phyloP scores from a whole-genome alignment of 1,139 yeast genomes.

The Debaryomyces coudertii region DNA sequence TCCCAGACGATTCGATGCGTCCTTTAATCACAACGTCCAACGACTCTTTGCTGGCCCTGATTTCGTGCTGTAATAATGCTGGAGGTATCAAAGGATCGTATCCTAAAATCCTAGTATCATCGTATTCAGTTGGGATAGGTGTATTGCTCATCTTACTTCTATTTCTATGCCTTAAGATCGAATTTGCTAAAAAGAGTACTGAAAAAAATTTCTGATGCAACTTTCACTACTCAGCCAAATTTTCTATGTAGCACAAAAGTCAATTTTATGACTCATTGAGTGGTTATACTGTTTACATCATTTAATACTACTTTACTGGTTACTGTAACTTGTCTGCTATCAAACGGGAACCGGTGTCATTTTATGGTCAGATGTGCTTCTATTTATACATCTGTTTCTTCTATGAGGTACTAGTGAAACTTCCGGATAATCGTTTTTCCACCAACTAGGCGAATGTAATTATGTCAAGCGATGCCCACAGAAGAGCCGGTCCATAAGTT shows the following conservation, averaged over 20 bases:
- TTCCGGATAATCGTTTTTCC: conserved; percentile 2
- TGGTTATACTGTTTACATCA: neutral
- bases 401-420: neutral
- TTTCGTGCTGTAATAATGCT: conserved; percentile 77
- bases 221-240: conserved; percentile 1
- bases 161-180: neutral
- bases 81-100: conserved; percentile 93
- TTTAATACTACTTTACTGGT: neutral
- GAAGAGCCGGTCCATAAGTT: too few species aligned
- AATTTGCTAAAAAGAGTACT: neutral
- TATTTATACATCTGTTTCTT: neutral
- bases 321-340: neutral
- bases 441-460: neutral
- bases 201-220: neutral
- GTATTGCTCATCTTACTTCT: conserved; percentile 42
- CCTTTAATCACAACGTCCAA: conserved; percentile 74
- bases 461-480: neutral
- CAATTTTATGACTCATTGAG: conserved; percentile 7
- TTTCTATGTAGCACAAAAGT: conserved; percentile 7
- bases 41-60: conserved; percentile 65
- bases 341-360: neutral
- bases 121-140: conserved; percentile 73
- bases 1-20: conserved; percentile 72
- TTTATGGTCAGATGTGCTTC: neutral
- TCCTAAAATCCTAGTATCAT: conserved; percentile 85